phyloP scores from a whole-genome alignment of 1,139 yeast species.

The Torulaspora globosa region DNA sequence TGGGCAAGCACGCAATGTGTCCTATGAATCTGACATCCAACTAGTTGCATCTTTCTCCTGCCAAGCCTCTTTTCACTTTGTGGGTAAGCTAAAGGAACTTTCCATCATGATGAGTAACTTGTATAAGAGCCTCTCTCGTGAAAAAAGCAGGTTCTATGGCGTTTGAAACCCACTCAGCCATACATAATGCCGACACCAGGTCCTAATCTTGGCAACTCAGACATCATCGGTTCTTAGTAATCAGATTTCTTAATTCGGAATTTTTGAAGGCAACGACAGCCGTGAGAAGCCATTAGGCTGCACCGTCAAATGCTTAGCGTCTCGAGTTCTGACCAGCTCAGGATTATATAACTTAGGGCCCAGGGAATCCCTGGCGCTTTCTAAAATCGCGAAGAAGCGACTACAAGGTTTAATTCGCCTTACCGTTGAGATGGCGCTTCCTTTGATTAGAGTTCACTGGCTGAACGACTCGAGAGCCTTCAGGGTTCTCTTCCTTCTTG shows the following conservation, averaged over 20 bases:
- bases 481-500: conserved; percentile 53
- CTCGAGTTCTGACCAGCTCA: too few relatives aligned
- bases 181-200: too few relatives aligned
- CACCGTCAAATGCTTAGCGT: too few relatives aligned
- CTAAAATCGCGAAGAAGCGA: background rate
- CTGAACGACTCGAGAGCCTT: conserved; percentile 53
- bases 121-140: too few relatives aligned
- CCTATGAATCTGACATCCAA: too few relatives aligned
- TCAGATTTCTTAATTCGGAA: background rate
- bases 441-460: conserved; percentile 38
- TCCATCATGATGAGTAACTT: background rate
- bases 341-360: too few relatives aligned
- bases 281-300: background rate
- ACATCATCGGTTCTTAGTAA: background rate
- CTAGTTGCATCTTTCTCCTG: background rate
- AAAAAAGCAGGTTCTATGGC: background rate
- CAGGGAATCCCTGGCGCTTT: too few relatives aligned
- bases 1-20: too few relatives aligned
- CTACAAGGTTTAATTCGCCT: background rate
- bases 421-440: conserved; percentile 12
- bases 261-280: background rate
- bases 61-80: background rate
- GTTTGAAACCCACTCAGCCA: too few relatives aligned
- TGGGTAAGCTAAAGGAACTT: background rate
- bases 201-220: too few relatives aligned